Conservation (phyloP, 257 asterid species). For the Prunella vulgaris region DNA sequence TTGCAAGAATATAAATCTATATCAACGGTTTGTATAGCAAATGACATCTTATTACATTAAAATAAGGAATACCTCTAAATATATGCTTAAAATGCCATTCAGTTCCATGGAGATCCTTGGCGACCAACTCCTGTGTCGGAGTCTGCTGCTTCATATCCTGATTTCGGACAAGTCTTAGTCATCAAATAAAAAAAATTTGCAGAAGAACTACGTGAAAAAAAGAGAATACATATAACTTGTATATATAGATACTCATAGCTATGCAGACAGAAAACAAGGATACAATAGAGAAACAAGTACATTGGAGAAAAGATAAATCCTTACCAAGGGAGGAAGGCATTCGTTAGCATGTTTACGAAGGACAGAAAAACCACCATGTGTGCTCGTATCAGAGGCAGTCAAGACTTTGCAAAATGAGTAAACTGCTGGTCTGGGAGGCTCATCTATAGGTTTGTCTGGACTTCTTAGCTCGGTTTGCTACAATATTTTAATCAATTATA, state of each 20-base stretch:
- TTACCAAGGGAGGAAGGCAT: slow-evolving; percentile 89
- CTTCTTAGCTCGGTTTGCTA: slow-evolving; percentile 65
- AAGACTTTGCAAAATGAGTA: slow-evolving; percentile 88
- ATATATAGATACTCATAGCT: background rate
- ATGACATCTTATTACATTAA: background rate
- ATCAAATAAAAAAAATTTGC: background rate
- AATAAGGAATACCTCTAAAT: slow-evolving; percentile 49
- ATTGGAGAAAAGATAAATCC: background rate
- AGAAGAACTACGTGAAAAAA: background rate
- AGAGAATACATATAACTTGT: background rate
- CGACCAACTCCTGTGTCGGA: slow-evolving; percentile 69
- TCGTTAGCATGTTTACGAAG: slow-evolving; percentile 85
- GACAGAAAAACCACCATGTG: slow-evolving; percentile 92
- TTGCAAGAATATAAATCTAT: background rate
- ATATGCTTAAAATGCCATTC: slow-evolving; percentile 83
- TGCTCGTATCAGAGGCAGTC: slow-evolving; percentile 91
- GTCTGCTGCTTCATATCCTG: slow-evolving; percentile 79
- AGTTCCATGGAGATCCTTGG: slow-evolving; percentile 64
- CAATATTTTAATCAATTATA: slow-evolving; percentile 19
- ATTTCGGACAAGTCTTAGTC: slow-evolving; percentile 14
- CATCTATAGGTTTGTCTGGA: slow-evolving; percentile 38
- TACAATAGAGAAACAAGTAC: background rate
- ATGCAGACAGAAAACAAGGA: background rate
- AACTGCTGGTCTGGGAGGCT: slow-evolving; percentile 53
- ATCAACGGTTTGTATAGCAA: background rate